These are phyloP conservation scores for Arctostaphylos glauca DNA, from an alignment of 148 eudicot genomes.

Conservation along the genomic window DNA sequence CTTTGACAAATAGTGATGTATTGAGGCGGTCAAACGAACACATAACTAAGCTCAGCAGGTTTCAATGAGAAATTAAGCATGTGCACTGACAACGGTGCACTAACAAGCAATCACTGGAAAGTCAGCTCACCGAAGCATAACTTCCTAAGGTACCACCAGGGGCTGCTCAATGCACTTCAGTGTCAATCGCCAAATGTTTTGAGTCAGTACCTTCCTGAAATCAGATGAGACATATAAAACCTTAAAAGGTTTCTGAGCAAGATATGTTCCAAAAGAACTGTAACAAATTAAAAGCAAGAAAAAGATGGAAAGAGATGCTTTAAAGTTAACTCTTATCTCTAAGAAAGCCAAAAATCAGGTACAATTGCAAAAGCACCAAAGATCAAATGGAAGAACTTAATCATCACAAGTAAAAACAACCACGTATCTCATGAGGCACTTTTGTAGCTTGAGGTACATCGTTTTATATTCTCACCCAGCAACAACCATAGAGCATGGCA, in stretches of 20 bases:
- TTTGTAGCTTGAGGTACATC: background rate
- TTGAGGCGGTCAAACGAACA: background rate
- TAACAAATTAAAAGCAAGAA: background rate
- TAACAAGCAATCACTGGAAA: constrained; percentile 9
- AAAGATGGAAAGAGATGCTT: constrained; percentile 2
- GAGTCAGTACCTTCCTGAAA: constrained; percentile 87
- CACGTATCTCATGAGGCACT: background rate
- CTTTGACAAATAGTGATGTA: background rate
- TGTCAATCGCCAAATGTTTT: constrained; percentile 80
- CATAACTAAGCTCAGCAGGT: background rate
- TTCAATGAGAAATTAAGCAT: constrained; percentile 1
- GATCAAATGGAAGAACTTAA: background rate
- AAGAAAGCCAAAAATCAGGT: background rate
- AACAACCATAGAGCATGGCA: background rate
- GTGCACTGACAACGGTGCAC: background rate
- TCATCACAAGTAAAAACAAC: background rate
- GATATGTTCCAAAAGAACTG: constrained; percentile 6
- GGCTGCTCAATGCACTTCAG: constrained; percentile 89
- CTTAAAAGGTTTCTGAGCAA: background rate
- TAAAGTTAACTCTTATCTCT: background rate
- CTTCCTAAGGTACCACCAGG: constrained; percentile 98
- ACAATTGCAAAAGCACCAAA: background rate
- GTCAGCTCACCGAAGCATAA: constrained; percentile 75
- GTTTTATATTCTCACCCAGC: background rate
- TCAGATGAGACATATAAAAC: constrained; percentile 8